Conservation (phyloP, 2,329 filamentous ascomycete species). For the Cladorrhinum sp. region DNA sequence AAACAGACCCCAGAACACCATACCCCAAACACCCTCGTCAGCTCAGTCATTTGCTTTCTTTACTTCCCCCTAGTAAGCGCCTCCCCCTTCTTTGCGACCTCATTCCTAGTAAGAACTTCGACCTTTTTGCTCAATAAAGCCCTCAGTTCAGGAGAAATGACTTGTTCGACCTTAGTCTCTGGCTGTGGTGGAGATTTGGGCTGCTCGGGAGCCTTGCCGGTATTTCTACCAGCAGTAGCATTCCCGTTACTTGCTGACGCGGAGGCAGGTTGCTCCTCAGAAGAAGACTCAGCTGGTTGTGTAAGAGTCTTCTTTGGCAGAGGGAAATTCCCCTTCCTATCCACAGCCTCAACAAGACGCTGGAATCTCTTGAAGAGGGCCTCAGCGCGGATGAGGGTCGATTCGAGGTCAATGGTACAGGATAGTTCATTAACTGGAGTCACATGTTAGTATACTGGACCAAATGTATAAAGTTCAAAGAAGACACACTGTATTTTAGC, state of each 20-base stretch:
- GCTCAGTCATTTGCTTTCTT: too few species aligned
- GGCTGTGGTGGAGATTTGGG: slow-evolving; percentile 9
- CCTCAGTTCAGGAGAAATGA: slow-evolving; percentile 57
- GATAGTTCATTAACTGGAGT: slow-evolving; percentile 85
- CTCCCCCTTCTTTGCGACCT: slow-evolving; percentile 26
- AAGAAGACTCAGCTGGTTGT: not conserved
- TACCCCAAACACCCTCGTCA: too few species aligned
- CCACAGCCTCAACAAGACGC: slow-evolving; percentile 82
- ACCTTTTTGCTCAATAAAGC: slow-evolving; percentile 50
- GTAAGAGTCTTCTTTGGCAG: slow-evolving; percentile 15
- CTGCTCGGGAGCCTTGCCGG: slow-evolving; percentile 15
- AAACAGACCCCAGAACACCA: too few species aligned
- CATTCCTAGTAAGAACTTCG: slow-evolving; percentile 39
- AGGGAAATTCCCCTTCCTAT: slow-evolving; percentile 72
- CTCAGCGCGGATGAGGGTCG: slow-evolving; percentile 84
- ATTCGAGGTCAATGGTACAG: slow-evolving; percentile 84
- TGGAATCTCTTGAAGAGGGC: slow-evolving; percentile 84
- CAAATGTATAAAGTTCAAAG: not conserved
- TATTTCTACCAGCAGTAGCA: not conserved
- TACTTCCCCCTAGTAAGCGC: not conserved
- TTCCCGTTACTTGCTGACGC: not conserved
- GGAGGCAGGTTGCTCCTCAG: not conserved
- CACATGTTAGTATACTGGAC: not conserved
- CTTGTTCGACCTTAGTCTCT: slow-evolving; percentile 37
- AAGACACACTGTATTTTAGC: slow-evolving; percentile 78